A percentile compares a stretch with the other conserved stretches of the same genome.
phyloP scores from a whole-genome alignment of 176 grass and related monocot species.

The Triticum timopheevii region DNA sequence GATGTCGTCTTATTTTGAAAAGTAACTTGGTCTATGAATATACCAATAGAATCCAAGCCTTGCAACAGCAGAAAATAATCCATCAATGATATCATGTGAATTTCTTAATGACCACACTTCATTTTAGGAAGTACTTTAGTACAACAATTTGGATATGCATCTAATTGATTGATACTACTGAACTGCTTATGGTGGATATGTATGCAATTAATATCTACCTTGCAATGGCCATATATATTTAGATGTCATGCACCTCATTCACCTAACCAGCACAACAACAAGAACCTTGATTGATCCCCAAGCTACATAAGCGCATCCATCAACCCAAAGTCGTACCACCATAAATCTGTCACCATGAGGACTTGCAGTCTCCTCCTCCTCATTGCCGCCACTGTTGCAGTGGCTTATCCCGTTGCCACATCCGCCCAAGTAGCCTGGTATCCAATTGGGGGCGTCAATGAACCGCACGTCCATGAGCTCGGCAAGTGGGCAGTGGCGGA shows the following conservation, averaged over 20 bases:
- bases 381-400: background rate
- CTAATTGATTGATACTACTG: too few relatives aligned
- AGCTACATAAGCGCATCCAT: background rate
- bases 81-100: too few relatives aligned
- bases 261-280: background rate
- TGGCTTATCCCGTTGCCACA: background rate
- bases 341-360: background rate
- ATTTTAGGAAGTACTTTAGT: too few relatives aligned
- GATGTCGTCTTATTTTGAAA: too few relatives aligned
- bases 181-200: too few relatives aligned
- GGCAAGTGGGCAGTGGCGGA: slow-evolving; percentile 52
- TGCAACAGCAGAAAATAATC: too few relatives aligned
- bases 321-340: background rate
- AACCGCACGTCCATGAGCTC: slow-evolving; percentile 29
- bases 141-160: too few relatives aligned
- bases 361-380: background rate
- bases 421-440: background rate
- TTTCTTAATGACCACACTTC: too few relatives aligned
- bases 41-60: too few relatives aligned
- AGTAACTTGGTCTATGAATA: too few relatives aligned
- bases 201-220: background rate
- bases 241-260: background rate
- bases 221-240: background rate
- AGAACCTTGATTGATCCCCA: background rate
- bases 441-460: slow-evolving; percentile 25